phyloP scores from a whole-genome alignment of 306 rosid species.

The Prunus salicina region DNA sequence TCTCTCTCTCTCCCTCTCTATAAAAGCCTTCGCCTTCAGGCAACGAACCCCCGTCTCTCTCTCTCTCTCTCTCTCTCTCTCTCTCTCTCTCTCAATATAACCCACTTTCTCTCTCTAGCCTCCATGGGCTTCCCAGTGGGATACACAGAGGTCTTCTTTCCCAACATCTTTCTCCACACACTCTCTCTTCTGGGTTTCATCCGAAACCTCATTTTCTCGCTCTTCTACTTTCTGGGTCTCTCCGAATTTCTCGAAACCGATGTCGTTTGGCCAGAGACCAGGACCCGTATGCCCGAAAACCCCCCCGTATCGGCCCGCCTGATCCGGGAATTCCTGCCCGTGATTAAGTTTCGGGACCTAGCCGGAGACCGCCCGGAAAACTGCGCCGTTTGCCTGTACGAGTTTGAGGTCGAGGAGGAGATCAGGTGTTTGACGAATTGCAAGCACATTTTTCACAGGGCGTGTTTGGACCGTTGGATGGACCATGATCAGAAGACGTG shows the following conservation, averaged over 20 bases:
- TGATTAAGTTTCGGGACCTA: constrained; percentile 38
- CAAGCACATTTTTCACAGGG: constrained; percentile 77
- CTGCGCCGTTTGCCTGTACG: constrained; percentile 78
- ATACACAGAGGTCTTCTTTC: constrained; percentile 63
- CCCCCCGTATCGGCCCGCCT: constrained; percentile 61
- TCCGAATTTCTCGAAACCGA: constrained; percentile 66
- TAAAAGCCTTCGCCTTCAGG: not conserved
- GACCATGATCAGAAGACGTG: constrained; percentile 90
- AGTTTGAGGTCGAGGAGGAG: constrained; percentile 63
- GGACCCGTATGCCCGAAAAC: constrained; percentile 11
- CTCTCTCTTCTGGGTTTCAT: constrained; percentile 63
- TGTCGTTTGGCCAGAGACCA: constrained; percentile 38
- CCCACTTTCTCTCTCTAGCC: constrained; percentile 17
- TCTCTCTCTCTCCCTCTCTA: constrained; percentile 1
- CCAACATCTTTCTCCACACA: constrained; percentile 54
- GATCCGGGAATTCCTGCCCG: constrained; percentile 72
- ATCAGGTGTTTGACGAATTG: constrained; percentile 79
- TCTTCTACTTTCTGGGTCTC: constrained; percentile 60
- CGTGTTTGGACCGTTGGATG: constrained; percentile 93
- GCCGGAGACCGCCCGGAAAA: constrained; percentile 38
- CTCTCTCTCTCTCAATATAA: not conserved
- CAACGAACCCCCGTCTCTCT: not conserved
- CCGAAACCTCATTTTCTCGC: constrained; percentile 45
- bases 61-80: not conserved
- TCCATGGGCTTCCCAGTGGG: constrained; percentile 86